A percentile compares a stretch with the other conserved stretches of the same genome.
phyloP scores from a whole-genome alignment of 2,329 filamentous ascomycete species.

The Tolypocladium pustulatum region DNA sequence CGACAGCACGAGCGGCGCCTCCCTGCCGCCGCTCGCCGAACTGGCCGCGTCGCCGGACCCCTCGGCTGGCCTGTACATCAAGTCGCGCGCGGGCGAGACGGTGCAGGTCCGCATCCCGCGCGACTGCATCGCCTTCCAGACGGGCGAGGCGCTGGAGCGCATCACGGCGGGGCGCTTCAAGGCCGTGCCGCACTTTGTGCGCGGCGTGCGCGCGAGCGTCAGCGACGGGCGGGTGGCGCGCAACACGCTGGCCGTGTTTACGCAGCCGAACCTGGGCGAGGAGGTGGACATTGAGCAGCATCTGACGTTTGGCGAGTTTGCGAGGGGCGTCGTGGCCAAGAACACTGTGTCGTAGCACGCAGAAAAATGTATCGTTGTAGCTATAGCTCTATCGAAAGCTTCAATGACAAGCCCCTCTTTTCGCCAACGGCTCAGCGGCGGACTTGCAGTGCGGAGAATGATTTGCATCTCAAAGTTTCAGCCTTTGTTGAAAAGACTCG shows the following conservation, averaged over 20 bases:
- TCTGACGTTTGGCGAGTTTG: constrained; percentile 68
- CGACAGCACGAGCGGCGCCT: constrained; percentile 12
- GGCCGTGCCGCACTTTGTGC: constrained; percentile 92
- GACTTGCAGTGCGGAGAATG: not conserved
- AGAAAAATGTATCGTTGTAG: no score
- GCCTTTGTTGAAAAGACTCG: not conserved
- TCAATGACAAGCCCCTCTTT: not conserved
- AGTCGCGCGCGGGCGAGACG: constrained; percentile 67
- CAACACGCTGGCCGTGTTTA: constrained; percentile 94
- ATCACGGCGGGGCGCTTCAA: constrained; percentile 89
- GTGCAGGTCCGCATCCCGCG: constrained; percentile 89
- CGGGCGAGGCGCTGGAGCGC: constrained; percentile 79
- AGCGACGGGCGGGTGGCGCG: constrained; percentile 49
- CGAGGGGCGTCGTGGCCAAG: constrained; percentile 48
- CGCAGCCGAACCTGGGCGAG: constrained; percentile 84
- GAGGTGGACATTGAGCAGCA: constrained; percentile 59
- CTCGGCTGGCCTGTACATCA: constrained; percentile 84
- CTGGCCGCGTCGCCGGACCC: constrained; percentile 70
- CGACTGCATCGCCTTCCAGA: constrained; percentile 93
- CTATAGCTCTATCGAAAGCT: no score
- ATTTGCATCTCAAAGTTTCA: not conserved
- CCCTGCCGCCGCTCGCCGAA: constrained; percentile 51
- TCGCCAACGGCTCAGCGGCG: not conserved
- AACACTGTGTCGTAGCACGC: constrained; percentile 40
- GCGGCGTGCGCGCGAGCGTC: constrained; percentile 53